A percentile compares a stretch with the other conserved stretches of the same genome.
Evolutionary conservation across 129 eudicot genomes (phyloP).

Genomic region (Tagetes erecta): DNA sequence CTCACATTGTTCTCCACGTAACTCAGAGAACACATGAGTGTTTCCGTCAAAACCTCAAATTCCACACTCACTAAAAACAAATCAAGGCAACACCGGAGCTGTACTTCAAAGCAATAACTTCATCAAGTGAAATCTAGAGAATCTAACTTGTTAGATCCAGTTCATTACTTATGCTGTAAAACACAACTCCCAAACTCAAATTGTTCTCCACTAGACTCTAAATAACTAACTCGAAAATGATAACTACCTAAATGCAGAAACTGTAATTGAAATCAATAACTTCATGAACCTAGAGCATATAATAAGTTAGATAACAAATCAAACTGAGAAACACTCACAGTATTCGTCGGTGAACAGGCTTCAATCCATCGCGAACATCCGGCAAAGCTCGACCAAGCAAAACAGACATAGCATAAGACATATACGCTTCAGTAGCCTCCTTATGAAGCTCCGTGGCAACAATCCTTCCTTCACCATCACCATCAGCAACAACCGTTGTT

Average conservation of each 20-base stretch:
- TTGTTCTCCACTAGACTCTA: too few species aligned
- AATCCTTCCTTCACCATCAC: constrained; percentile 33
- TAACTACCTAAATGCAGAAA: neutral
- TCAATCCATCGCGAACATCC: constrained; percentile 91
- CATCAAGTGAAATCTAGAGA: too few species aligned
- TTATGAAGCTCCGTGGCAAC: constrained; percentile 74
- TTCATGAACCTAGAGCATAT: neutral
- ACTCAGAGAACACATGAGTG: too few species aligned
- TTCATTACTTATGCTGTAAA: too few species aligned
- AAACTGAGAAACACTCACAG: constrained; percentile 46
- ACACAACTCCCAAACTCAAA: too few species aligned
- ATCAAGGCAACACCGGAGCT: too few species aligned
- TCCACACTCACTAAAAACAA: too few species aligned
- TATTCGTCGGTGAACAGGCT: constrained; percentile 93
- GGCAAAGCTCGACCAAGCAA: constrained; percentile 91
- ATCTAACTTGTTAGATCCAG: too few species aligned
- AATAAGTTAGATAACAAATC: neutral
- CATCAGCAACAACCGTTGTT: too few species aligned
- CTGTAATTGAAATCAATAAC: neutral
- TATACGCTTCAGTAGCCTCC: constrained; percentile 95
- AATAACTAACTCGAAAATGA: neutral
- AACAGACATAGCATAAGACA: constrained; percentile 95
- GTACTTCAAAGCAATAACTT: too few species aligned
- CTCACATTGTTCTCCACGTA: too few species aligned
- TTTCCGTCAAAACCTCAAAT: too few species aligned